Evolutionary conservation across 768 basidiomycete species (phyloP), one percentile per base, ranked within the genome.

Genomic region (Lactarius evosmus): DNA sequence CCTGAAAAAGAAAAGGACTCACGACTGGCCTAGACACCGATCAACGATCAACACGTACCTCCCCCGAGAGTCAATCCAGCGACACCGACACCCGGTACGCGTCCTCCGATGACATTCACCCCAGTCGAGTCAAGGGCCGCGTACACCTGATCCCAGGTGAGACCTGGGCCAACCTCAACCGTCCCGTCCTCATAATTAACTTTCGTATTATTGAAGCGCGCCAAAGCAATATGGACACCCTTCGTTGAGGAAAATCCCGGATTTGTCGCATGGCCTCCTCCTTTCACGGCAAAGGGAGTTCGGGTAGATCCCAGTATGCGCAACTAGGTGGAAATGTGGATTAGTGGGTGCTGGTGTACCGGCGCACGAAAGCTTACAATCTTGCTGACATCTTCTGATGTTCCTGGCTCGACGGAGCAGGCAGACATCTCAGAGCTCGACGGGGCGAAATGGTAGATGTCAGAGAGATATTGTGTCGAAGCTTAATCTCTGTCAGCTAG

Each of bases 121-220:
- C 70, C 69, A 17, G 60, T 60, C 16, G 65, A 61, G 4, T 66
- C 57, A 8, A 71, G 61, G 0, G 49, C 57, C 19, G 40, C 41
- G n/a, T 73, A 73, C 4, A 73, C 70, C 16, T 73, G 67, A 40
- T 73, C 72, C 72, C 72, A 73, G 16, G 70, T 50, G 51, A 69
- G 66, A 2, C 72, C 72, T 3, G 72, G 51, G 22, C 70, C 68
- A 27, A 73, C 30, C 22, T 56, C 58, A 16, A 63, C 66, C 6
- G 69, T 69, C 9, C 44, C 58, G n/a, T 50, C 30, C 12, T n/a
- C 25, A 14, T 16, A 11, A 41, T 68, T 33, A 30, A 67, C 52
- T 2, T 27, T 49, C 17, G 67, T 51, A 1, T 56, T 32, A 33
- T 64, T 51, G 52, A 72, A 74, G 7, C 66, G 67, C 7, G 61